phyloP scores from a whole-genome alignment of 2,329 filamentous ascomycete genomes.

The Myrmaecium sp. region DNA sequence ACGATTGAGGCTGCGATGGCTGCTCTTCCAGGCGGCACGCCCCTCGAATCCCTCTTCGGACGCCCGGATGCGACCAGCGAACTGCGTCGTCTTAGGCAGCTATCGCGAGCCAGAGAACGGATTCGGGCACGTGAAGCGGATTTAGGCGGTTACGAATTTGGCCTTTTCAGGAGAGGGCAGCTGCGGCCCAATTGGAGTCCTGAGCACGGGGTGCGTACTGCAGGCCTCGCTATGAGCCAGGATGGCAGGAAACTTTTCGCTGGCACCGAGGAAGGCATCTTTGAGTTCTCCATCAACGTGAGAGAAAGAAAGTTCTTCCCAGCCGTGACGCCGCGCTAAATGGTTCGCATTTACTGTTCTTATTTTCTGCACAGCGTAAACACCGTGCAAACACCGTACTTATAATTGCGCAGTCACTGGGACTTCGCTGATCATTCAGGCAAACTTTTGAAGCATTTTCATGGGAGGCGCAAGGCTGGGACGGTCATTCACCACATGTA shows the following conservation, averaged over 20 bases:
- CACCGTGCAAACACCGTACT: too few species aligned
- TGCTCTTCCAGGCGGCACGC: too few species aligned
- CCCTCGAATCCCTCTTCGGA: conserved; percentile 10
- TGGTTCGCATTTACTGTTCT: conserved; percentile 1
- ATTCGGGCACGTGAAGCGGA: conserved; percentile 7
- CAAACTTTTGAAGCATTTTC: too few species aligned
- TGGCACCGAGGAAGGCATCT: conserved; percentile 51
- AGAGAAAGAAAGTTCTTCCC: conserved; percentile 37
- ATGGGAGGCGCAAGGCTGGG: too few species aligned
- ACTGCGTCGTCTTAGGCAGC: conserved; percentile 17
- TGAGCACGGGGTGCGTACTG: conserved; percentile 25
- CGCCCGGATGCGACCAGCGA: conserved; percentile 13
- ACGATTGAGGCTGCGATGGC: conserved; percentile 31
- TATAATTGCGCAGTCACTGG: too few species aligned
- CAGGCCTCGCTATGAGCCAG: conserved; percentile 30
- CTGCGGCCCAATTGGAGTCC: conserved; percentile 5
- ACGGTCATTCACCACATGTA: too few species aligned
- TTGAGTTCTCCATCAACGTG: conserved; percentile 53
- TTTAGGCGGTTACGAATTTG: neutral
- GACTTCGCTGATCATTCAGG: too few species aligned
- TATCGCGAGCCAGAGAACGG: conserved; percentile 19
- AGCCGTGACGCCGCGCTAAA: conserved; percentile 20
- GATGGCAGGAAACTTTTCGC: conserved; percentile 31
- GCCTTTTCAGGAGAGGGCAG: conserved; percentile 2
- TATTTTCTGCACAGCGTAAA: neutral